These are phyloP conservation scores for Scedosporium boydii DNA, from an alignment of 2,329 filamentous ascomycete species.

Conservation along the genomic window DNA sequence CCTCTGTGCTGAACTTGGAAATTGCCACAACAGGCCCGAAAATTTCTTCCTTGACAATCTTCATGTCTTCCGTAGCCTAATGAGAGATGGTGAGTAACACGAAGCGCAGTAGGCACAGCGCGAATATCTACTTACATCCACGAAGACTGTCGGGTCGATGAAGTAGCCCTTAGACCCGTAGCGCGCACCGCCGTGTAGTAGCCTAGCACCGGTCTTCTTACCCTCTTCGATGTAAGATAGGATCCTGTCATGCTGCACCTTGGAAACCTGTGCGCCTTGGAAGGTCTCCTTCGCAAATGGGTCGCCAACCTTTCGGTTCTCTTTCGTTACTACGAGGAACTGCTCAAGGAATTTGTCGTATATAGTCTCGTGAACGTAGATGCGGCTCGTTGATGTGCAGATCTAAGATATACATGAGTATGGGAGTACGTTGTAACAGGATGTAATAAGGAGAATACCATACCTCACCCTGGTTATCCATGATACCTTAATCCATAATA, in stretches of 20 bases:
- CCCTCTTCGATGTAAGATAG: slow-evolving; percentile 23
- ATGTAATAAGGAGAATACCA: slow-evolving; percentile 38
- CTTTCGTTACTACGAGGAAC: background rate
- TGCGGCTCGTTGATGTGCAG: slow-evolving; percentile 36
- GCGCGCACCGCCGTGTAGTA: slow-evolving; percentile 23
- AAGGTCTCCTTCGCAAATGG: slow-evolving; percentile 44
- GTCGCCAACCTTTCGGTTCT: slow-evolving; percentile 31
- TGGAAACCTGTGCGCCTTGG: slow-evolving; percentile 39
- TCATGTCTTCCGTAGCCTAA: background rate
- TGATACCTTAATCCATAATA: slow-evolving; percentile 29
- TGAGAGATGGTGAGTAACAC: background rate
- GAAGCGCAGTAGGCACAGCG: slow-evolving; percentile 6
- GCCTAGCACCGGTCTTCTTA: slow-evolving; percentile 15
- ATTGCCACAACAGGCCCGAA: slow-evolving; percentile 42
- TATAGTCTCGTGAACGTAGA: slow-evolving; percentile 52
- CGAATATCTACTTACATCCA: slow-evolving; percentile 19
- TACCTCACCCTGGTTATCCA: slow-evolving; percentile 82
- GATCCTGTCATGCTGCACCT: slow-evolving; percentile 29
- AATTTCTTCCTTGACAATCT: slow-evolving; percentile 37
- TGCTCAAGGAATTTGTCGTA: slow-evolving; percentile 42
- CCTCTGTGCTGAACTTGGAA: slow-evolving; percentile 35
- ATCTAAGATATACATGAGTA: slow-evolving; percentile 12
- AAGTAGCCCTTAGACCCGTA: slow-evolving; percentile 18
- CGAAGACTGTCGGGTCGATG: slow-evolving; percentile 28
- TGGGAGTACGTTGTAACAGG: background rate